Evolutionary conservation across 257 asterid species (phyloP).

Genomic region (Lavandula angustifolia): DNA sequence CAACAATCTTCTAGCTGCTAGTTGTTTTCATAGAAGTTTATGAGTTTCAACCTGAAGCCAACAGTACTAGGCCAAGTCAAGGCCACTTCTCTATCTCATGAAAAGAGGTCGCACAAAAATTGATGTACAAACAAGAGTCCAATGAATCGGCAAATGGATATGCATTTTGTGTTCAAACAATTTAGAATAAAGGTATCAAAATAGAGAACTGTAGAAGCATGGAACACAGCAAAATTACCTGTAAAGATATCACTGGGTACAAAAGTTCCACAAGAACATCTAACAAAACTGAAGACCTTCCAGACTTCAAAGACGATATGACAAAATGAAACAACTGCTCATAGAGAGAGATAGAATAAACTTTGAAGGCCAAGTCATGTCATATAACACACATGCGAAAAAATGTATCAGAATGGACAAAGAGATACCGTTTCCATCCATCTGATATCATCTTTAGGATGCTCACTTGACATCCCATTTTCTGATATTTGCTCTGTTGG

Average conservation of each 20-base stretch:
- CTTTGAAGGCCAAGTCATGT: constrained; percentile 20
- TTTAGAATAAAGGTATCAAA: constrained; percentile 23
- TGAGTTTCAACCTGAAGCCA: constrained; percentile 19
- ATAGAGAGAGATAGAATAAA: constrained; percentile 32
- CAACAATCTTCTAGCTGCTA: neutral
- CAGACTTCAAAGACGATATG: constrained; percentile 91
- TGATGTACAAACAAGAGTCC: constrained; percentile 17
- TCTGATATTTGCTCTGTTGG: constrained; percentile 44
- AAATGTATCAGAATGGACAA: constrained; percentile 27
- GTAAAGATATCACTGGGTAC: constrained; percentile 84
- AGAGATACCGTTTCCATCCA: constrained; percentile 98
- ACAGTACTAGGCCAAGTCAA: constrained; percentile 12
- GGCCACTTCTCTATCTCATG: neutral
- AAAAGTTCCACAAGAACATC: constrained; percentile 91
- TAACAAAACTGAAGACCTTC: constrained; percentile 86
- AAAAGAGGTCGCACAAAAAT: neutral
- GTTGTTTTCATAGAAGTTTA: neutral
- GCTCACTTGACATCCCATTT: constrained; percentile 53
- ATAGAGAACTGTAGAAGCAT: constrained; percentile 9
- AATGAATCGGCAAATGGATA: constrained; percentile 24
- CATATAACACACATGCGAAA: constrained; percentile 32
- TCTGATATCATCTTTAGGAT: constrained; percentile 76
- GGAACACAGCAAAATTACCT: constrained; percentile 50
- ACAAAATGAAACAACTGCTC: constrained; percentile 88
- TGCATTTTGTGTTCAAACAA: constrained; percentile 19